Percentiles rank a stretch among this genome's conserved stretches.
These are phyloP conservation scores for Fusarium anthophilum DNA, from an alignment of 2,329 filamentous ascomycete species.

Conservation along the genomic window DNA sequence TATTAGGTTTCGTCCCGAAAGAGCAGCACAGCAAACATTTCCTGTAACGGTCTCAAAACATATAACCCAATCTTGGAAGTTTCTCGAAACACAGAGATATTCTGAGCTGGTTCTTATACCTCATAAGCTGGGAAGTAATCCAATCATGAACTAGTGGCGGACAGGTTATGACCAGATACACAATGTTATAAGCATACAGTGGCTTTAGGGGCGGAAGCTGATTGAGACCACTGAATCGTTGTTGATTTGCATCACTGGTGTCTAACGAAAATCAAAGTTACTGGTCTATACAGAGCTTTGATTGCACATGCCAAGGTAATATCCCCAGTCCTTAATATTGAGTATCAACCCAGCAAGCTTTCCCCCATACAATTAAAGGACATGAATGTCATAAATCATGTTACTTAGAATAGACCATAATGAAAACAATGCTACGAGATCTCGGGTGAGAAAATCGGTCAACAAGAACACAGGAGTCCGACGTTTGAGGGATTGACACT, in stretches of 20 bases:
- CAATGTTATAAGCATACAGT: not conserved
- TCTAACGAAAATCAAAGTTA: not conserved
- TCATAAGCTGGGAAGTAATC: not conserved
- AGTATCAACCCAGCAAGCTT: not conserved
- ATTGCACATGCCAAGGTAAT: not conserved
- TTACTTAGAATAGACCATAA: not conserved
- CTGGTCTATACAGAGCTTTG: not conserved
- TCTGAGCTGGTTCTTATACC: not conserved
- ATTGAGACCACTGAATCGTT: not conserved
- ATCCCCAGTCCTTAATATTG: not conserved
- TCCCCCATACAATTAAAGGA: not conserved
- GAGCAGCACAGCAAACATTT: not conserved
- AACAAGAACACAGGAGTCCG: no score
- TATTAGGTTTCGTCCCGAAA: not conserved
- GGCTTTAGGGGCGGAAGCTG: not conserved
- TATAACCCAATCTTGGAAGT: not conserved
- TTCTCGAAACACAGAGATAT: not conserved
- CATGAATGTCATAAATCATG: not conserved
- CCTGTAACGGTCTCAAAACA: not conserved
- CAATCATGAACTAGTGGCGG: not conserved
- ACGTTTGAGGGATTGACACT: not conserved
- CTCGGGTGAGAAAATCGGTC: not conserved
- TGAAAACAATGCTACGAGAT: no score
- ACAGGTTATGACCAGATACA: not conserved
- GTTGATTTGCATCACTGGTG: not conserved